These are phyloP conservation scores for Monilinia fructicola DNA, from an alignment of 2,329 filamentous ascomycete genomes.

Conservation along the genomic window DNA sequence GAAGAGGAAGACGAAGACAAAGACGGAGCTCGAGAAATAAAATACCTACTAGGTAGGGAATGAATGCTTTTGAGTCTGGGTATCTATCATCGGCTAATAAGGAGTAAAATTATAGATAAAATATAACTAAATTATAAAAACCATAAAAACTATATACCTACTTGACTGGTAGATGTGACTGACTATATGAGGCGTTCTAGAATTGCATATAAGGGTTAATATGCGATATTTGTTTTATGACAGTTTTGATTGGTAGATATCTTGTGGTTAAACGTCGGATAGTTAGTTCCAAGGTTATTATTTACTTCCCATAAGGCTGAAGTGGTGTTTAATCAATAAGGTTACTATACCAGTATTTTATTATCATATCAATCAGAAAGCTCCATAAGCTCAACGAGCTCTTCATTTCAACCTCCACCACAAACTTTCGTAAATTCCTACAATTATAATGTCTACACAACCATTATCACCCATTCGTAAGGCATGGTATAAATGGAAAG, in stretches of 20 bases:
- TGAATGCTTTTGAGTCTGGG: no score
- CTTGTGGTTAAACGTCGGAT: not conserved
- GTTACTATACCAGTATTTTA: no score
- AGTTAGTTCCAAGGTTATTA: no score
- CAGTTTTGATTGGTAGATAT: not conserved
- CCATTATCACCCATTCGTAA: slow-evolving; percentile 31
- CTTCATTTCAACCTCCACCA: not conserved
- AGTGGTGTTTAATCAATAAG: not conserved
- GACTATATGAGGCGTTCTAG: not conserved
- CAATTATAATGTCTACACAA: slow-evolving; percentile 31
- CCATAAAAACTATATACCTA: no score
- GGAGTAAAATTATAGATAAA: no score
- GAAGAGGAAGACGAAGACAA: no score
- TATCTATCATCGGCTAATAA: no score
- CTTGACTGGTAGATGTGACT: no score
- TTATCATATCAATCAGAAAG: not conserved
- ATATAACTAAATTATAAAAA: no score
- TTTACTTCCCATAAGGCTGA: slow-evolving; percentile 11
- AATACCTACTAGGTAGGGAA: no score
- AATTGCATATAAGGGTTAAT: not conserved
- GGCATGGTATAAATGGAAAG: slow-evolving; percentile 61
- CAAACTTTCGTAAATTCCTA: not conserved
- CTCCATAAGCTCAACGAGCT: not conserved
- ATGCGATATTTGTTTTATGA: not conserved
- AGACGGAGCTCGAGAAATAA: no score